Conservation (phyloP, 179 eudicot genomes). For the Carnegiea gigantea region DNA sequence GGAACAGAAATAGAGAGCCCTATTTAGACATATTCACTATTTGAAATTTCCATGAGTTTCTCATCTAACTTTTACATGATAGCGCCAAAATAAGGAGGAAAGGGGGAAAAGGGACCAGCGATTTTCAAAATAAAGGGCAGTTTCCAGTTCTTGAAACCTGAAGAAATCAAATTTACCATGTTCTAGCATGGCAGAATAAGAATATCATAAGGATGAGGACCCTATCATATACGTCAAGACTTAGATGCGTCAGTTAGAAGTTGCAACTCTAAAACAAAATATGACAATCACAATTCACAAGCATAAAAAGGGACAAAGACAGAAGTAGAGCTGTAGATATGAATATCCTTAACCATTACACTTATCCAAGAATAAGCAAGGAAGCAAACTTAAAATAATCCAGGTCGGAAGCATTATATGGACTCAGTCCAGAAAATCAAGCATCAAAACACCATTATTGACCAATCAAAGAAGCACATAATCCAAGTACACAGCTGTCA, state of each 20-base stretch:
- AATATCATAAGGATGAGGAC: neutral
- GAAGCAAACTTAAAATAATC: neutral
- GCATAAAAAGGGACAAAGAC: neutral
- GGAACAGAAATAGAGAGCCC: neutral
- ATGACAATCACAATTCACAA: constrained; percentile 4
- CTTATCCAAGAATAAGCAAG: neutral
- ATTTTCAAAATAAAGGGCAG: neutral
- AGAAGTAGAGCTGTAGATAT: neutral
- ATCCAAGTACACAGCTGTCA: constrained; percentile 8
- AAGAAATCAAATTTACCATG: neutral
- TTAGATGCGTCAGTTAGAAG: neutral
- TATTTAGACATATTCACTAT: neutral
- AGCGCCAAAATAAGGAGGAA: neutral
- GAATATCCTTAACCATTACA: neutral
- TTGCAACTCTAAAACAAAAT: neutral
- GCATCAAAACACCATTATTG: constrained; percentile 16
- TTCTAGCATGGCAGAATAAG: neutral
- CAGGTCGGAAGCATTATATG: neutral
- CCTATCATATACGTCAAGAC: neutral
- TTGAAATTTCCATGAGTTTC: neutral
- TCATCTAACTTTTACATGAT: neutral
- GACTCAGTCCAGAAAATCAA: neutral
- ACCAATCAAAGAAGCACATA: constrained; percentile 16
- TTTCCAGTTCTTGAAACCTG: neutral
- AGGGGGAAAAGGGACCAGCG: neutral